Evolutionary conservation across 2,329 filamentous ascomycete genomes (phyloP).

Genomic region (Blastomyces gilchristii): DNA sequence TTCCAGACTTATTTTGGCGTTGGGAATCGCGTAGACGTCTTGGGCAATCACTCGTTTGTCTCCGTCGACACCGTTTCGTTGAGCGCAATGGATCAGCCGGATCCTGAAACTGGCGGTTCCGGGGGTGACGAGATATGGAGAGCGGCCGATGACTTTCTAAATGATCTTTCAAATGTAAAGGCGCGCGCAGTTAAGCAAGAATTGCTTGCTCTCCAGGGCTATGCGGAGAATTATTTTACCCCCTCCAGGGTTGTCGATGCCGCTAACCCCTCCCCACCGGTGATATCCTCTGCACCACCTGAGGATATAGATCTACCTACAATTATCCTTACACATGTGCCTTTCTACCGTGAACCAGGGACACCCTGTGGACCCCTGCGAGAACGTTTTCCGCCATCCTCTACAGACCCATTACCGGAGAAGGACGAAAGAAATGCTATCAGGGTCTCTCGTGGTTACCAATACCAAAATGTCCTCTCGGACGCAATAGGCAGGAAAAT

Average conservation of each 20-base stretch:
- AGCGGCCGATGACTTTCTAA: constrained; percentile 66
- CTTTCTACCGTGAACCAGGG: constrained; percentile 68
- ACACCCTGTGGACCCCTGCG: constrained; percentile 81
- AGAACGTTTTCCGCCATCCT: constrained; percentile 68
- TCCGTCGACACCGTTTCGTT: constrained; percentile 82
- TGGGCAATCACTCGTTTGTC: constrained; percentile 92
- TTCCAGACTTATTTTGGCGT: constrained; percentile 87
- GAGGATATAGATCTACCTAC: constrained; percentile 60
- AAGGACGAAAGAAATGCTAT: constrained; percentile 68
- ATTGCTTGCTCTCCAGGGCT: constrained; percentile 53
- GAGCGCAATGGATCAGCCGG: constrained; percentile 57
- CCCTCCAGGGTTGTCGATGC: constrained; percentile 52
- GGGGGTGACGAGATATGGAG: constrained; percentile 56
- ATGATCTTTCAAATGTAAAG: constrained; percentile 54
- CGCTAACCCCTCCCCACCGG: constrained; percentile 31
- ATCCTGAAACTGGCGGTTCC: constrained; percentile 38
- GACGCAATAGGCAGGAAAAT: constrained; percentile 65
- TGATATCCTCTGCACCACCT: neutral
- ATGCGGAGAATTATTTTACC: constrained; percentile 46
- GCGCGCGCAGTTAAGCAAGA: constrained; percentile 59
- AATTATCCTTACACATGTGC: constrained; percentile 82
- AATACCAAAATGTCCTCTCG: constrained; percentile 91
- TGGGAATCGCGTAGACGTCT: constrained; percentile 77
- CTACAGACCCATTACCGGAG: constrained; percentile 47
- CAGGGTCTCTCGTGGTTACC: constrained; percentile 67